These are phyloP conservation scores for Paragyromitra xinjiangensis DNA, from an alignment of 495 filamentous ascomycete genomes.

Conservation along the genomic window DNA sequence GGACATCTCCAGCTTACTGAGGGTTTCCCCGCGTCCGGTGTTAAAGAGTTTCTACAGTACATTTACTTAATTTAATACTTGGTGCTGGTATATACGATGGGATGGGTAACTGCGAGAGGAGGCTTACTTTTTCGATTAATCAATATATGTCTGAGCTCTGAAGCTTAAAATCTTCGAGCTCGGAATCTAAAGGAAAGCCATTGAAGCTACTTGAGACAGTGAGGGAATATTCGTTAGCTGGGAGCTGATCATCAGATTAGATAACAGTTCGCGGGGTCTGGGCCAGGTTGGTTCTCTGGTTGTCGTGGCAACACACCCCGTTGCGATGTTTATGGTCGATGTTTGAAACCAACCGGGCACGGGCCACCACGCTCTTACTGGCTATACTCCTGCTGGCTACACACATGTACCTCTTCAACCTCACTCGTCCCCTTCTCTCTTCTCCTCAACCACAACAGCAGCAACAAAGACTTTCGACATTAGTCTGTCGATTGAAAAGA, in stretches of 20 bases:
- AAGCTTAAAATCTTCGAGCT: not conserved
- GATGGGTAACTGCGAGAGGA: not conserved
- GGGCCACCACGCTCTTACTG: slow-evolving; percentile 22
- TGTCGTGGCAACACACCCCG: slow-evolving; percentile 30
- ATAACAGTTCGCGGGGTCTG: slow-evolving; percentile 7
- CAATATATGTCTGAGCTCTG: not conserved
- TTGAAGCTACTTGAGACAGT: not conserved
- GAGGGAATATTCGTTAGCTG: not conserved
- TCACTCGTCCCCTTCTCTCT: slow-evolving; percentile 36
- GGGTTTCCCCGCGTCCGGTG: not conserved
- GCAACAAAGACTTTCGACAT: slow-evolving; percentile 6
- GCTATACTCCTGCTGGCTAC: slow-evolving; percentile 27
- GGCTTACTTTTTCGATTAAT: slow-evolving; percentile 29
- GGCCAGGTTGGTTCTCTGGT: slow-evolving; percentile 13
- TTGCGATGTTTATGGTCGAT: slow-evolving; percentile 34
- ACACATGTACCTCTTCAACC: slow-evolving; percentile 5
- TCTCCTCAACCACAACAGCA: slow-evolving; percentile 22
- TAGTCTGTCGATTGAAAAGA: slow-evolving; percentile 6
- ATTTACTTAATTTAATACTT: slow-evolving; percentile 12
- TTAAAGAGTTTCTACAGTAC: not conserved
- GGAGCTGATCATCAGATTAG: slow-evolving; percentile 14
- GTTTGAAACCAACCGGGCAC: slow-evolving; percentile 27
- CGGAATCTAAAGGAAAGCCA: slow-evolving; percentile 8
- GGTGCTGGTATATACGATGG: not conserved
- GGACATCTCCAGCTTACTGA: slow-evolving; percentile 61